These are phyloP conservation scores for Bipolaris gigantea DNA, from an alignment of 2,329 filamentous ascomycete genomes.

Conservation along the genomic window DNA sequence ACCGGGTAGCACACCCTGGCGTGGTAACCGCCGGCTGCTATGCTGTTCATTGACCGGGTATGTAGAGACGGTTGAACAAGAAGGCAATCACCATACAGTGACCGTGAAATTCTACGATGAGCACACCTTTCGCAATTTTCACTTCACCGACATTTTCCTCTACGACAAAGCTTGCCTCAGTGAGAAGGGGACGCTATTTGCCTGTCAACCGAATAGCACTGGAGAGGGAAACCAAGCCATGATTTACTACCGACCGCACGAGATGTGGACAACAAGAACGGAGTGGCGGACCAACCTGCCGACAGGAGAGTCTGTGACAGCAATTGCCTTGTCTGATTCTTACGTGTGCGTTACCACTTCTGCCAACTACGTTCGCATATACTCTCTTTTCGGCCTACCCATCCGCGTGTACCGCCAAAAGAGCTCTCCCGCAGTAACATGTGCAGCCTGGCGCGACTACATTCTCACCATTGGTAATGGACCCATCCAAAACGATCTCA, in stretches of 20 bases:
- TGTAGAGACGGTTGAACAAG: conserved; percentile 96
- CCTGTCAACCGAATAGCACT: conserved; percentile 64
- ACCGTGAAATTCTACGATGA: conserved; percentile 98
- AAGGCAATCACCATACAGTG: conserved; percentile 82
- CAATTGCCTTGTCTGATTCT: conserved; percentile 87
- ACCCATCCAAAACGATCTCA: conserved; percentile 75
- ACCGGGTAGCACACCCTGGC: conserved; percentile 92
- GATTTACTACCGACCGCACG: conserved; percentile 95
- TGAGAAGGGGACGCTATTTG: conserved; percentile 82
- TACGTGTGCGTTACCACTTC: conserved; percentile 89
- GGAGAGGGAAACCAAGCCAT: conserved; percentile 65
- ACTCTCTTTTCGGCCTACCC: conserved; percentile 88
- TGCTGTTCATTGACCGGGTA: conserved; percentile 92
- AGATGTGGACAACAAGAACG: conserved; percentile 87
- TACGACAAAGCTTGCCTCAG: conserved; percentile 95
- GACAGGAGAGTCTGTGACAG: conserved; percentile 78
- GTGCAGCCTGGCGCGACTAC: conserved; percentile 92
- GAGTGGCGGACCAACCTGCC: conserved; percentile 93
- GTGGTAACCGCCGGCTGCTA: conserved; percentile 88
- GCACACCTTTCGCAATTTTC: conserved; percentile 88
- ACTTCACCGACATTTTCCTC: conserved; percentile 93
- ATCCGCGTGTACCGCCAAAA: conserved; percentile 90
- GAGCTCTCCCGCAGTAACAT: conserved; percentile 85
- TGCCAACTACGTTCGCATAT: conserved; percentile 86
- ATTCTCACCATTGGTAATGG: conserved; percentile 96